These are phyloP conservation scores for Capsicum rhomboideum DNA, from an alignment of 257 asterid genomes.

Conservation along the genomic window DNA sequence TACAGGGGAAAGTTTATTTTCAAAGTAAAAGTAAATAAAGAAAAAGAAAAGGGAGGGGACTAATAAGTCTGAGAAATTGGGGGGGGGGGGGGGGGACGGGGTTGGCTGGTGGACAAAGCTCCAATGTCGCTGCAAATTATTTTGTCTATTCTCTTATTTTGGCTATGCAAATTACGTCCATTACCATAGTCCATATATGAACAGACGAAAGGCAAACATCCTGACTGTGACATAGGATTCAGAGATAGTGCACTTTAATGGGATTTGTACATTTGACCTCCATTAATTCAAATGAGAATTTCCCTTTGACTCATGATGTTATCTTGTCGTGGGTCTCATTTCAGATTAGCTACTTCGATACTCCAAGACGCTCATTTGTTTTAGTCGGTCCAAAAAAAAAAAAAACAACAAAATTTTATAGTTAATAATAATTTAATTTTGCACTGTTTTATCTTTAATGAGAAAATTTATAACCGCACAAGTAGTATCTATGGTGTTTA, in stretches of 20 bases:
- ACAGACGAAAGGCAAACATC: neutral
- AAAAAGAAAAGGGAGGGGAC: neutral
- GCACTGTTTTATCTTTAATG: too few species aligned
- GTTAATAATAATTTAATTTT: too few species aligned
- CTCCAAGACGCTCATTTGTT: too few species aligned
- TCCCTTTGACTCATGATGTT: neutral
- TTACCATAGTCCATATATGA: too few species aligned
- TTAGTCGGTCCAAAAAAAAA: too few species aligned
- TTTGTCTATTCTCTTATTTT: neutral
- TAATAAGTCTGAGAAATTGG: neutral
- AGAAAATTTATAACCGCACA: too few species aligned
- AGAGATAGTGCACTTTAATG: neutral
- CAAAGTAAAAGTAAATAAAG: neutral
- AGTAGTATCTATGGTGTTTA: too few species aligned
- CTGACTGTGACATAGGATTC: neutral
- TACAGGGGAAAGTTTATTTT: neutral
- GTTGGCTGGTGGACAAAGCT: neutral
- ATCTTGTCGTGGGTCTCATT: too few species aligned
- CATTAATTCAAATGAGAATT: too few species aligned
- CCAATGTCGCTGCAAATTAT: neutral
- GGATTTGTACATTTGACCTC: neutral
- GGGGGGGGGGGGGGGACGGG: too few species aligned
- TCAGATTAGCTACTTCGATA: too few species aligned
- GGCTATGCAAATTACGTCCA: neutral
- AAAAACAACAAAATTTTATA: too few species aligned